Evolutionary conservation across 495 filamentous ascomycete genomes (phyloP).

Genomic region (Pseudomonodictys pantanalensis): DNA sequence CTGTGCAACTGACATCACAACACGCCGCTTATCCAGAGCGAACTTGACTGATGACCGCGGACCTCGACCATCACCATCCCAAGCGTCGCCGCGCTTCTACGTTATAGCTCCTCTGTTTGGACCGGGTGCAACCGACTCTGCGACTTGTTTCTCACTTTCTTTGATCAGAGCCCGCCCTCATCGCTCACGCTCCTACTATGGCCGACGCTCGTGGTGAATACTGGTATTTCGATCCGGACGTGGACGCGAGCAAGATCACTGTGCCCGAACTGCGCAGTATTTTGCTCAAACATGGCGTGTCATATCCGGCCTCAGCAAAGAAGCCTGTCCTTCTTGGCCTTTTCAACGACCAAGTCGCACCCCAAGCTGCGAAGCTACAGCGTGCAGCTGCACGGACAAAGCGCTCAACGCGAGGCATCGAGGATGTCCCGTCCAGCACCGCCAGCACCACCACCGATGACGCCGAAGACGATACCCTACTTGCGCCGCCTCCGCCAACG

Average conservation of each 20-base stretch:
- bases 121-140: neutral
- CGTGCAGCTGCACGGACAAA: constrained; percentile 70
- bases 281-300: constrained; percentile 78
- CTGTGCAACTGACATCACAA: constrained; percentile 16
- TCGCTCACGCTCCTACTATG: constrained; percentile 10
- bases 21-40: too few relatives aligned
- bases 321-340: constrained; percentile 82
- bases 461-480: constrained; percentile 42
- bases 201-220: constrained; percentile 19
- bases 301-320: constrained; percentile 81
- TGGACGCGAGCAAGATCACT: constrained; percentile 79
- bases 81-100: neutral
- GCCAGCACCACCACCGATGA: constrained; percentile 50
- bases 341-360: constrained; percentile 74
- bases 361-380: constrained; percentile 71
- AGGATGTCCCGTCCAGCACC: constrained; percentile 65
- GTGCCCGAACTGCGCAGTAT: constrained; percentile 84
- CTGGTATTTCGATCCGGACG: constrained; percentile 76
- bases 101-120: neutral
- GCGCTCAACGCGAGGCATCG: constrained; percentile 80
- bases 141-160: neutral
- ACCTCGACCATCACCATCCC: neutral
- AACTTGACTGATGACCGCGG: too few relatives aligned
- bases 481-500: constrained; percentile 43
- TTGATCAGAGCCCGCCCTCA: neutral